Conservation (phyloP, 2,329 filamentous ascomycete genomes). For the Periconia digitata region DNA sequence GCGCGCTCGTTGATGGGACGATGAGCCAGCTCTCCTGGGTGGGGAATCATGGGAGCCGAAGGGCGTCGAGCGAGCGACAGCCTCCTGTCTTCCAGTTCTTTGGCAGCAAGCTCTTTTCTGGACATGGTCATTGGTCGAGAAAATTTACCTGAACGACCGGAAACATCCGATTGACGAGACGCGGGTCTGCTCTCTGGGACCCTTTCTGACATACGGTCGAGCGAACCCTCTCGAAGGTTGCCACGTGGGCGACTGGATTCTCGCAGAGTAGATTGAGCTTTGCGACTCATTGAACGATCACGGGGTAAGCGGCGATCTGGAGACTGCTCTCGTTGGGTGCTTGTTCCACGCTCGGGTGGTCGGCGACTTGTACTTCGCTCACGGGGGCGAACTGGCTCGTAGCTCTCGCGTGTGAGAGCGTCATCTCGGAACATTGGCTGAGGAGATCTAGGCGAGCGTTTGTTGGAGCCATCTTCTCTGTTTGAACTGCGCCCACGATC, state of each 20-base stretch:
- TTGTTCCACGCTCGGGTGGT: conserved; percentile 48
- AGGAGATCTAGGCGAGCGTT: conserved; percentile 78
- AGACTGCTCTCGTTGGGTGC: conserved; percentile 48
- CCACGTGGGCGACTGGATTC: conserved; percentile 37
- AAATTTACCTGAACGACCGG: conserved; percentile 30
- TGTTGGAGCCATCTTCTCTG: conserved; percentile 52
- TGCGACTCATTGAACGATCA: conserved; percentile 42
- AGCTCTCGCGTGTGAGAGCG: conserved; percentile 61
- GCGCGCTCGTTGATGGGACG: conserved; percentile 39
- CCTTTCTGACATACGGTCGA: conserved; percentile 26
- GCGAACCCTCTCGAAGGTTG: conserved; percentile 37
- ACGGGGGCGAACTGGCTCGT: conserved; percentile 57
- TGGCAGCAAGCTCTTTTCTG: conserved; percentile 58
- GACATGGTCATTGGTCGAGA: conserved; percentile 34
- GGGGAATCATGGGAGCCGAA: conserved; percentile 76
- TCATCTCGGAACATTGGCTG: conserved; percentile 69
- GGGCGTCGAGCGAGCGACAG: conserved; percentile 75
- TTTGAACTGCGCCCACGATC: conserved; percentile 39
- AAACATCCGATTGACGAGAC: conserved; percentile 31
- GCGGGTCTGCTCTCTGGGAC: conserved; percentile 15
- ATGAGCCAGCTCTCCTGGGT: conserved; percentile 60
- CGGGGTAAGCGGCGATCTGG: conserved; percentile 44
- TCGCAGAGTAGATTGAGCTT: conserved; percentile 27
- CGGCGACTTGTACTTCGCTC: conserved; percentile 56
- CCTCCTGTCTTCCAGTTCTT: conserved; percentile 85